Base-by-base conservation (phyloP, 345 rosid species). In the Cardamine chenopodiifolia region DNA sequence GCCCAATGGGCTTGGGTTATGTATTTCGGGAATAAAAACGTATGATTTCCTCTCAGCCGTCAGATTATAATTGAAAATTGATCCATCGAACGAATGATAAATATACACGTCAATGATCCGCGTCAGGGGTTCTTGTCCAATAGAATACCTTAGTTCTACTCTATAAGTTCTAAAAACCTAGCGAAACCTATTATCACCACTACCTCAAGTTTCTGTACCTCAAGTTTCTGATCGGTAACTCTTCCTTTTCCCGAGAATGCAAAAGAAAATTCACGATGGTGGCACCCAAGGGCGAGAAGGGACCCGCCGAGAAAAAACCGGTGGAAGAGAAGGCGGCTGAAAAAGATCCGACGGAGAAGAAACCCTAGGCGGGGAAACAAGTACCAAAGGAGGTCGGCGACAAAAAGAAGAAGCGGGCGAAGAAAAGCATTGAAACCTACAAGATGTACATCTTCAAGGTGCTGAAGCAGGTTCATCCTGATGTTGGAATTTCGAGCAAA, bases 371-470 rank as follows among this genome's bases (percentile, higher is more conserved):
- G 18, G 91, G 91, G 2, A 89, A 89, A 81, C 85, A 87, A 60
- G 77, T 89, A 1, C 90, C 1, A 78, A 89, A 69, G 94, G 66
- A 89, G 28, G 88, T 82, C 18, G 82, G 82, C 0, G 91, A 89
- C 65, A 89, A 87, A 79, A 89, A 82, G 83, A 89, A 87, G 83
- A 89, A 85, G 88, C 40, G 84, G 3, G 0, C 17, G 6, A 89
- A 87, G 91, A 89, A 87, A 74, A 82, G 75, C 56, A 42, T 52
- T 0, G 94, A 89, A 83, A 89, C 94, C 8, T 89, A 89, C 85
- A 89, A 89, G 90, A 89, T 89, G 82, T 89, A 87, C 74, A 87
- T 87, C 69, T 87, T 87, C 82, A 87, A 84, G 78, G 87, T 84
- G n/a, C 12, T 84, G 68, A 84, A 84, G 54, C 87, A 84, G 54